Evolutionary conservation across 345 rosid species (phyloP), one percentile per base, ranked within the genome.

Genomic region (Populus deltoides): DNA sequence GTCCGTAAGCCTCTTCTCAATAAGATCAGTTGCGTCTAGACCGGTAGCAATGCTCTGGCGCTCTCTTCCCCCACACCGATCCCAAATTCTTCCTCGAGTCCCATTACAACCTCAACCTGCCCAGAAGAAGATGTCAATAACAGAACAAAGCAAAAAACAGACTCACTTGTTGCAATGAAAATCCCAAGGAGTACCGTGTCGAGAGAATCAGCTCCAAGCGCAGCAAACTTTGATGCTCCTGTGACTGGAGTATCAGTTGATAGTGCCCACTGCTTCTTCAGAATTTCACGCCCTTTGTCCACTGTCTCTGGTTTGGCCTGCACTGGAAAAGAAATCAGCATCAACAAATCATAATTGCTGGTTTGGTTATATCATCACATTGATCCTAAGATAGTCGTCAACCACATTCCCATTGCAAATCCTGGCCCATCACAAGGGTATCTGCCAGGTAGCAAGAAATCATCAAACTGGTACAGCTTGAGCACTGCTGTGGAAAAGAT

Each of bases 31-130:
- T 6, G 98, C 97, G 70, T 93, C 88, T 84, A 89, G 92, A 53
- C 90, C 89, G 0, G 94, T 88, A 1, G 81, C 17, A 22, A 91
- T 88, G 3, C 74, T 49, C 86, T 92, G 13, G 98, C 94, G 61
- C 85, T 88, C 72, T 92, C 93, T 77, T 90, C 98, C n/a, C 77
- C 89, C 81, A 90, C 90, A 22, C 88, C 86, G 39, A 93, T 90
- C 24, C 89, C 98, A 33, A 92, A 90, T 66, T 81, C 92, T 83
- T 89, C 94, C 86, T 88, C 94, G 2, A 92, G 87, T 39, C 89
- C 90, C 93, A 90, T 93, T 74, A 90, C 92, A 66, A 90, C 88
- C 92, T 92, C 94, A 18, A 89, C 98, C 94, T 91, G 78, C 61
- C 59, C 22, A n/a, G 39, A 33, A 17, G 3, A 49, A 17, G 2